phyloP scores from a whole-genome alignment of 2,329 filamentous ascomycete species.

The Canariomyces notabilis region DNA sequence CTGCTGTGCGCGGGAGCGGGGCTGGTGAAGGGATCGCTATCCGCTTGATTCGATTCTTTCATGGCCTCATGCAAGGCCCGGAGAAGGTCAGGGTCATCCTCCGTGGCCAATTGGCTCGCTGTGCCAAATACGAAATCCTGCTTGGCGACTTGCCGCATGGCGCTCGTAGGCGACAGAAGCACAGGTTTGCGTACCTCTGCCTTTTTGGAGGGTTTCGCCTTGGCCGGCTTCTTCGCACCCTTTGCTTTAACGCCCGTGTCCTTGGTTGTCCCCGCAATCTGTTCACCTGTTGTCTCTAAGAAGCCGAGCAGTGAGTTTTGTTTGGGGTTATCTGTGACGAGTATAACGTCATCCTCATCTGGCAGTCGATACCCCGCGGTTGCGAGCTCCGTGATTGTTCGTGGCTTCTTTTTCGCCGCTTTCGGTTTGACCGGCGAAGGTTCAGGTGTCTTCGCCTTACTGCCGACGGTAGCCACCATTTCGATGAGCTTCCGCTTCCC shows the following conservation, averaged over 20 bases:
- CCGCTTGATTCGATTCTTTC: conserved; percentile 48
- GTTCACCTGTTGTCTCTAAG: conserved; percentile 35
- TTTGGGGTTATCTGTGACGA: conserved; percentile 23
- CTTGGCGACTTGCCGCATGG: conserved; percentile 57
- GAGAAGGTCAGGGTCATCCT: conserved; percentile 64
- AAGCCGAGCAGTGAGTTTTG: conserved; percentile 43
- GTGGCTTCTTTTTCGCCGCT: conserved; percentile 61
- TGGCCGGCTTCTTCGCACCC: conserved; percentile 34
- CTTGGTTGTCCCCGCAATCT: conserved; percentile 30
- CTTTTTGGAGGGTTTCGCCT: conserved; percentile 32
- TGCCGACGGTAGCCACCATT: conserved; percentile 35
- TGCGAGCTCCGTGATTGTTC: conserved; percentile 73
- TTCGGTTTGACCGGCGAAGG: conserved; percentile 44
- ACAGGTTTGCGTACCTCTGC: conserved; percentile 38
- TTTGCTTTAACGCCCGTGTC: conserved; percentile 32
- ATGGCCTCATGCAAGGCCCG: conserved; percentile 59
- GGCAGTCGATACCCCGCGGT: conserved; percentile 60
- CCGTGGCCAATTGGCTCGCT: conserved; percentile 72
- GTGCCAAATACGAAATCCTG: conserved; percentile 84
- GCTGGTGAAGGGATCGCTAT: conserved; percentile 36
- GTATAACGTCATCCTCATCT: conserved; percentile 31
- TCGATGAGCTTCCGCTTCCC: conserved; percentile 56
- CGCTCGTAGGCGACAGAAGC: conserved; percentile 64
- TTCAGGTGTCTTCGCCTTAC: conserved; percentile 22
- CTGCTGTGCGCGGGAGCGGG: conserved; percentile 18